Evolutionary conservation across 257 asterid species (phyloP).

Genomic region (Salvia miltiorrhiza): DNA sequence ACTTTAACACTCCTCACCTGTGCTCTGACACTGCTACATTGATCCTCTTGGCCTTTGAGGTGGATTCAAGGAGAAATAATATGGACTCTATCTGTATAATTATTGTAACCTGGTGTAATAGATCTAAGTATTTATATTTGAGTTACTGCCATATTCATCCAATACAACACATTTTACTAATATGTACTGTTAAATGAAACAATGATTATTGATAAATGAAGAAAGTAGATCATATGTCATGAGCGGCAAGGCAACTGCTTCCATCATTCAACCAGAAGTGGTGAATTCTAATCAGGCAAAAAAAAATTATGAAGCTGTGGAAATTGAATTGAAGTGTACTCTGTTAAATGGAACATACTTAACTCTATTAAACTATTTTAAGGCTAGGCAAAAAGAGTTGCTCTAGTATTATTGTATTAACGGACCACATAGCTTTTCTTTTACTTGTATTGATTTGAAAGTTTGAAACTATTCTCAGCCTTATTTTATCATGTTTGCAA

Average conservation of each 20-base stretch:
- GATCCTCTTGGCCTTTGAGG: constrained; percentile 5
- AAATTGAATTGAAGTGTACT: background rate
- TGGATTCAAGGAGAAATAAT: constrained; percentile 9
- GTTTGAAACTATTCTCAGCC: constrained; percentile 6
- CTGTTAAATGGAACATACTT: background rate
- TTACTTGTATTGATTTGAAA: background rate
- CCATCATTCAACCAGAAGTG: no score
- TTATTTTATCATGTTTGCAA: background rate
- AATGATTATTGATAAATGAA: background rate
- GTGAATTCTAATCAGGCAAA: background rate
- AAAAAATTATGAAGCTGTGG: background rate
- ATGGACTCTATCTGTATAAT: background rate
- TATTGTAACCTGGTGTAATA: background rate
- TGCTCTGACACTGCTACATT: background rate
- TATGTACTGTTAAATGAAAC: background rate
- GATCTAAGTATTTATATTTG: background rate
- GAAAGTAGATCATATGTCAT: background rate
- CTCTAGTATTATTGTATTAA: constrained; percentile 6
- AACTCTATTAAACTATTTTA: background rate
- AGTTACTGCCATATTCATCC: background rate
- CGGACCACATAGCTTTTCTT: background rate
- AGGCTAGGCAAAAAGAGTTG: background rate
- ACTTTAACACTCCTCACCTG: background rate
- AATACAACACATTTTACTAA: background rate
- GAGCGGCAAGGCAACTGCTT: no score